A percentile compares a stretch with the other conserved stretches of the same genome.
phyloP scores from a whole-genome alignment of 2,329 filamentous ascomycete species.

The Dactylellina parvicollis region DNA sequence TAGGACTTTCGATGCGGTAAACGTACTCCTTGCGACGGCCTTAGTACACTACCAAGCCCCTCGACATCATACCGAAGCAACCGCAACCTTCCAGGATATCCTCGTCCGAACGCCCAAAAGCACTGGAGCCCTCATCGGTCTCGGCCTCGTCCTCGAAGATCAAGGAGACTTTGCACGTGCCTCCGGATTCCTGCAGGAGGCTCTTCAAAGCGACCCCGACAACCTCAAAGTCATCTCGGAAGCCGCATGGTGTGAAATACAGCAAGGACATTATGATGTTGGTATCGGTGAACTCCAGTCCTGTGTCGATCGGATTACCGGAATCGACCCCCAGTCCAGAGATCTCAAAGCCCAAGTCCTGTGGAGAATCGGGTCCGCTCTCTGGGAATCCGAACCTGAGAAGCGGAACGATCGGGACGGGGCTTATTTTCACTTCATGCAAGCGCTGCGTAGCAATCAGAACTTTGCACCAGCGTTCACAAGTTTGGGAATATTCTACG shows the following conservation, averaged over 20 bases:
- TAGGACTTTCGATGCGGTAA: conserved; percentile 78
- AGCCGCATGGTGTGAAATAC: conserved; percentile 88
- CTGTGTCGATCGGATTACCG: conserved; percentile 73
- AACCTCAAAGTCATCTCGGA: conserved; percentile 86
- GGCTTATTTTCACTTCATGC: conserved; percentile 84
- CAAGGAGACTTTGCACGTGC: conserved; percentile 88
- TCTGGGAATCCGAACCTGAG: conserved; percentile 57
- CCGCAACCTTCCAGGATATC: conserved; percentile 82
- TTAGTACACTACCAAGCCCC: conserved; percentile 91
- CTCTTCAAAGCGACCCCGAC: conserved; percentile 74
- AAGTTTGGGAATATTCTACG: conserved; percentile 87
- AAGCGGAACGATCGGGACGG: conserved; percentile 78
- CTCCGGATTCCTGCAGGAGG: conserved; percentile 80
- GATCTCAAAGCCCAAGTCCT: conserved; percentile 85
- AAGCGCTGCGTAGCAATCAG: conserved; percentile 83
- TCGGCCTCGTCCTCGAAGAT: conserved; percentile 91
- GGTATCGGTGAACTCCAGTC: conserved; percentile 76
- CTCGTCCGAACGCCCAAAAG: conserved; percentile 78
- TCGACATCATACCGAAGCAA: conserved; percentile 87
- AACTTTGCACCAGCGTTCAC: conserved; percentile 92
- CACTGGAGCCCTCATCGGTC: conserved; percentile 83
- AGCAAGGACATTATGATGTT: conserved; percentile 77
- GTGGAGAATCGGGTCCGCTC: conserved; percentile 72
- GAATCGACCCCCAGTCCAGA: conserved; percentile 69
- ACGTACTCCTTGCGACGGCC: conserved; percentile 82